Base-by-base conservation (phyloP, 2,329 filamentous ascomycete species). In the Xenosphaeropsis pyriputrescens region DNA sequence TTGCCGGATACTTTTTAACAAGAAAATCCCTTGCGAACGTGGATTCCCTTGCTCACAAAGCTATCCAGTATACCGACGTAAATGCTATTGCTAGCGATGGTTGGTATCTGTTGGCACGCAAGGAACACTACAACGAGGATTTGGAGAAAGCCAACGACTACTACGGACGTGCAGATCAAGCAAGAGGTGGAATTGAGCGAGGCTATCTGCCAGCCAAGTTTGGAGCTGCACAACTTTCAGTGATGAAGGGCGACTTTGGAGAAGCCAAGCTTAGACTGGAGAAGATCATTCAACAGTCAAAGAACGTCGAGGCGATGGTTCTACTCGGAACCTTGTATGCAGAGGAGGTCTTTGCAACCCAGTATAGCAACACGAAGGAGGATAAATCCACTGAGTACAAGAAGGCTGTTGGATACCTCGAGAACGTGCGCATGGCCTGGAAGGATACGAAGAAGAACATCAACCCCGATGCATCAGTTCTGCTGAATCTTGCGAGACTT, bases 81-180 rank as follows among this genome's bases (percentile, higher is more conserved):
- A 94, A 94, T 56, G 85, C 88, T 3, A 85, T 96, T 56, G 89
- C 89, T 17, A 94, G 89, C 60, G 93, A 98, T 55, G 93, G 91
- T 29, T 96, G 89, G 88, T 98, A 95, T 59, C 63, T 96, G 7
- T 72, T 96, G 31, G 91, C 86, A 18, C 72, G 88, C 43, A 95
- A 93, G 56, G 85, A 89, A 45, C 91, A 98, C 54, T 85, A 85
- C 47, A 72, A 76, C 41, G 80, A 81, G 32, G 78, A 95, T 41
- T 60, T 74, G 6, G 68, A 79, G 15, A 79, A 76, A 40, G 89
- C 91, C 2, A 75, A 72, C 15, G 85, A 94, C 50, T 93, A 80
- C 57, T 98, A 98, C 59, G 76, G 78, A 39, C 79, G 84, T 47
- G 84, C 93, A 1, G 91, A 98, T 55, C 83, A 93, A 56, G 88